A percentile compares a stretch with the other conserved stretches of the same genome.
Evolutionary conservation across 371 early-diverging fungal species (phyloP).

Genomic region (Phascolomyces articulosus): DNA sequence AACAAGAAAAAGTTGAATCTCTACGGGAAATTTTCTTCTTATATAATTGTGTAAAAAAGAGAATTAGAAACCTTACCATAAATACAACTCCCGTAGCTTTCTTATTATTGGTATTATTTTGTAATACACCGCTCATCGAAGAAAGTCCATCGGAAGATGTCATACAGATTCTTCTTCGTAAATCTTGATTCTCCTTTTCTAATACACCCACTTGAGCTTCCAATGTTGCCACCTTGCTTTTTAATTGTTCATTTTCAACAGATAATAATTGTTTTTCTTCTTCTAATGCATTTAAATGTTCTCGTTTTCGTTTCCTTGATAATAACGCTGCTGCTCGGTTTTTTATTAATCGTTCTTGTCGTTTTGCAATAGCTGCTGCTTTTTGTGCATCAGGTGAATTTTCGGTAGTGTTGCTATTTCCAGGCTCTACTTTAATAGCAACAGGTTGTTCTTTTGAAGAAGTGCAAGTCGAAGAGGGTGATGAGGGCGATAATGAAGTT

Average conservation of each 20-base stretch:
- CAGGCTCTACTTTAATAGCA: constrained; percentile 14
- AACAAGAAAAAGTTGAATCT: too few species aligned
- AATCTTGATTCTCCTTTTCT: constrained; percentile 43
- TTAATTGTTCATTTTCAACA: constrained; percentile 40
- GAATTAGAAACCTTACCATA: constrained; percentile 54
- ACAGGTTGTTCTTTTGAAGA: constrained; percentile 17
- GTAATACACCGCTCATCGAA: neutral
- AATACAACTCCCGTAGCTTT: constrained; percentile 67
- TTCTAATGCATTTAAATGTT: constrained; percentile 79
- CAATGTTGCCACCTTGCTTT: constrained; percentile 57
- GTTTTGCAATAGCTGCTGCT: constrained; percentile 50
- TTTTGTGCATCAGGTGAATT: constrained; percentile 28
- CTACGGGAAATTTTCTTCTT: too few species aligned
- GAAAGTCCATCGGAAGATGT: neutral
- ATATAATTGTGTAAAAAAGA: neutral
- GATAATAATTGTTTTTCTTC: constrained; percentile 10
- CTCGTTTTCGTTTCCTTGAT: constrained; percentile 89
- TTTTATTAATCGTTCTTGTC: constrained; percentile 87
- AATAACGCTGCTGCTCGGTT: constrained; percentile 89
- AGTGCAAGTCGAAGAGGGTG: constrained; percentile 12
- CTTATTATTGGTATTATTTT: constrained; percentile 14
- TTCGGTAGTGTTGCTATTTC: neutral
- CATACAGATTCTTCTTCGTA: constrained; percentile 11
- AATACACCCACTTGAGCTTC: constrained; percentile 49
- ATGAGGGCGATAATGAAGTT: constrained; percentile 9